Evolutionary conservation across 1,284 basidiomycete species (phyloP).

Genomic region (Rhodotorula glutinis): DNA sequence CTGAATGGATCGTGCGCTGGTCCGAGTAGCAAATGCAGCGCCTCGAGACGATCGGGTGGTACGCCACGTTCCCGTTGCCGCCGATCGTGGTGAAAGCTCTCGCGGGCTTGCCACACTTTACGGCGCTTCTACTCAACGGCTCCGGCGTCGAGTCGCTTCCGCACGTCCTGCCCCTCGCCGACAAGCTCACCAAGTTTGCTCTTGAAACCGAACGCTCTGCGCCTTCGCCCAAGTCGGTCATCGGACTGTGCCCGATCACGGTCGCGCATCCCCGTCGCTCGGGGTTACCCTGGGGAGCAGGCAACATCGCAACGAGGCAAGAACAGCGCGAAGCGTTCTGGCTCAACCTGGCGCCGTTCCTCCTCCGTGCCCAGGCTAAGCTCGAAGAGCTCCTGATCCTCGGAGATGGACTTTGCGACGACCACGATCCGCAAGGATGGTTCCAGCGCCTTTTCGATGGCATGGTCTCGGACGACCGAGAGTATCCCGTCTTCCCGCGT

Average conservation of each 20-base stretch:
- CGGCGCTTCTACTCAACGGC: neutral
- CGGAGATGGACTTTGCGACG: neutral
- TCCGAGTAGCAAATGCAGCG: neutral
- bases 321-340: neutral
- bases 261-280: neutral
- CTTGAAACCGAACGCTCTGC: neutral
- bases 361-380: neutral
- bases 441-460: conserved; percentile 1
- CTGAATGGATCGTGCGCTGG: no score
- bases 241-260: neutral
- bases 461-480: neutral
- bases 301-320: neutral
- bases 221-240: neutral
- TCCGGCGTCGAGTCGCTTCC: conserved; percentile 5
- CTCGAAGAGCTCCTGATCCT: neutral
- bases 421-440: neutral
- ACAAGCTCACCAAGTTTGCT: conserved; percentile 2
- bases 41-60: neutral
- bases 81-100: neutral
- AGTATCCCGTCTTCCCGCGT: conserved; percentile 9
- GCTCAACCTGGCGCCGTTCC: neutral
- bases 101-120: neutral
- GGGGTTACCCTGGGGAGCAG: no score
- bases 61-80: neutral
- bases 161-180: conserved; percentile 1